Evolutionary conservation across 202 grass and related monocot species (phyloP), one percentile per base, ranked within the genome.

Genomic region (Sporobolus alterniflorus): DNA sequence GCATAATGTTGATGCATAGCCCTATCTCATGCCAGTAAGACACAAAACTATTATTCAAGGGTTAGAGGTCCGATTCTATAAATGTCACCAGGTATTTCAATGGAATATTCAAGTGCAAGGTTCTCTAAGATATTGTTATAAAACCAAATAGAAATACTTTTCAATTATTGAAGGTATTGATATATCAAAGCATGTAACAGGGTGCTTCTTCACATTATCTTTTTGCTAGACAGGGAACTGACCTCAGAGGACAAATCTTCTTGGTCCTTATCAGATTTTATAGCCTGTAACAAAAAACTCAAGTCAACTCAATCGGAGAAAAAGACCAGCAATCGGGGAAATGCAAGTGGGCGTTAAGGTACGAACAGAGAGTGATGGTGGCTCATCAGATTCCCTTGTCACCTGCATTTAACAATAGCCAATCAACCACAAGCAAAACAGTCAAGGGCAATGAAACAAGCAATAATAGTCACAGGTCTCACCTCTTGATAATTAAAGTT

Each of bases 401-500:
- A 74, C 73, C 80, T 96, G 90, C 72, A 76, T 73, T 50, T 64
- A 71, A 21, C 20, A 39, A 64, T 46, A 57, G 10, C 26, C 32
- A 63, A 39, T 57, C 13, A 26, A 71, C 59, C 22, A 72, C 7
- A 57, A 14, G 44, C 12, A 2, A 47, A 85, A 6, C 46, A 71
- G 40, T 73, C 56, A 47, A 72, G 36, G 30, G 64, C 4, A 65
- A 83, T 24, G 13, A 79, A 83, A 75, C 11, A 52, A 90, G 25
- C 3, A 78, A 46, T 24, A 34, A 70, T 39, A 74, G 24, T 50
- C 60, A 75, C 52, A 64, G 11, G 64, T 71, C 84, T 65, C 78
- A 91, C 89, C 51, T 91, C 92, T 73, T 67, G 56, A 71, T 84
- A 85, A 91, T 75, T 93, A 83, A 89, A 71, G 86, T 85, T 89